These are phyloP conservation scores for Anisogramma anomala DNA, from an alignment of 2,329 filamentous ascomycete species.

Conservation along the genomic window DNA sequence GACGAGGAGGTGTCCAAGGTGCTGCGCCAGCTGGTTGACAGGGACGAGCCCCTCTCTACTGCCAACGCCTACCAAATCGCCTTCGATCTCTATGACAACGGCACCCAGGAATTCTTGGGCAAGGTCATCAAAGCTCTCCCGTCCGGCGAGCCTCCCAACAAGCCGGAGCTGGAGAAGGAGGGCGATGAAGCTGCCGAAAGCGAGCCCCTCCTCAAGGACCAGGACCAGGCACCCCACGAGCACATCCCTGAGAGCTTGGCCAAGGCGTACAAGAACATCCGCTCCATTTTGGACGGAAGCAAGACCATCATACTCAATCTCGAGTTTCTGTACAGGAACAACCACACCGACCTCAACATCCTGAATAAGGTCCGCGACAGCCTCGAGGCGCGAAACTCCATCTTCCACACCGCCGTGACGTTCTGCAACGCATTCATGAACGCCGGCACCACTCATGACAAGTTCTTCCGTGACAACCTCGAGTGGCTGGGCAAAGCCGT, in stretches of 20 bases:
- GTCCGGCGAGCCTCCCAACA: conserved; percentile 34
- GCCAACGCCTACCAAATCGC: conserved; percentile 94
- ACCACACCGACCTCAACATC: conserved; percentile 82
- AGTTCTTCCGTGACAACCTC: conserved; percentile 95
- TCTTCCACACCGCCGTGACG: conserved; percentile 95
- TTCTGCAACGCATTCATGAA: conserved; percentile 99
- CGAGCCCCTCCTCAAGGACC: conserved; percentile 36
- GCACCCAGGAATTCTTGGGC: conserved; percentile 88
- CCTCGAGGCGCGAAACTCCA: conserved; percentile 84
- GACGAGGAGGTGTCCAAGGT: conserved; percentile 83
- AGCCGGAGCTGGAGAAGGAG: conserved; percentile 32
- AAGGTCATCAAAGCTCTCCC: conserved; percentile 80
- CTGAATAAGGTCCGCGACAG: conserved; percentile 95
- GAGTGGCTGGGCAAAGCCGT: conserved; percentile 98
- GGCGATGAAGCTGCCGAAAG: conserved; percentile 32
- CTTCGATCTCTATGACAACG: conserved; percentile 96
- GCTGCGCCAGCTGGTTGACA: conserved; percentile 68
- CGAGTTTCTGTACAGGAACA: conserved; percentile 92
- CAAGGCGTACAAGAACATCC: conserved; percentile 51
- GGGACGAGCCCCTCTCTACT: conserved; percentile 64
- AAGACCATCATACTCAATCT: conserved; percentile 92
- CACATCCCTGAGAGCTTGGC: conserved; percentile 39
- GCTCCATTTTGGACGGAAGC: conserved; percentile 67
- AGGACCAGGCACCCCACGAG: conserved; percentile 44
- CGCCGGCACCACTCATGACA: conserved; percentile 93